Base-by-base conservation (phyloP, 345 rosid species). In the Salix viminalis region DNA sequence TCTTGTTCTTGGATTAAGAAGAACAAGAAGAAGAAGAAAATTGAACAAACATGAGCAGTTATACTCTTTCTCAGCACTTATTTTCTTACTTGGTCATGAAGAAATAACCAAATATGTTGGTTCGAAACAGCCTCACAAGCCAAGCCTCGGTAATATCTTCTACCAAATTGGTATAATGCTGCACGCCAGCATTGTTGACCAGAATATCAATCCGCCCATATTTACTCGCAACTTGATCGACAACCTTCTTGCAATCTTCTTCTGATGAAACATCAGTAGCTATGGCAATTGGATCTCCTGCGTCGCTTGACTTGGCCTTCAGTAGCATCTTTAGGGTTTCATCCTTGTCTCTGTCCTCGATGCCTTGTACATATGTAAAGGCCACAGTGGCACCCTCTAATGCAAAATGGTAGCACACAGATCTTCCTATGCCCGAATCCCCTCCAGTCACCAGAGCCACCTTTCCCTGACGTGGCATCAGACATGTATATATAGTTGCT, bases 321-420 rank as follows among this genome's bases (percentile, higher is more conserved):
- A 23, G 6, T 26, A 73, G 3, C 24, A 62, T 62, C 26, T 62
- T 26, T 16, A 73, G 68, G 4, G 60, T 73, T 0, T 73, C 39
- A 7, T 73, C 69, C 28, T 15, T 73, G 41, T 73, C 76, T 9
- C 10, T n/a, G 24, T 73, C 76, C 56, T 73, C 76, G 4, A 15
- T 50, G 37, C 69, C 58, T 39, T 39, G 30, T 1, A 73, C 69
- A 64, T 73, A 73, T 6, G 69, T 73, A 30, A 73, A 73, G 12
- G 76, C 76, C 54, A 73, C 76, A 15, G 76, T 41, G 41, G 76
- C 76, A 61, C 76, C 76, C 39, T 73, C 76, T 16, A 73, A 2
- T 39, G 76, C 30, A 62, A 61, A 73, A 26, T 39, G 44, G 69
- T 41, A 73, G 52, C 56, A 16, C 2, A 73, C 69, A 4, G 69